These are phyloP conservation scores for Xylariaceae sp. DNA, from an alignment of 2,329 filamentous ascomycete species.

Conservation along the genomic window DNA sequence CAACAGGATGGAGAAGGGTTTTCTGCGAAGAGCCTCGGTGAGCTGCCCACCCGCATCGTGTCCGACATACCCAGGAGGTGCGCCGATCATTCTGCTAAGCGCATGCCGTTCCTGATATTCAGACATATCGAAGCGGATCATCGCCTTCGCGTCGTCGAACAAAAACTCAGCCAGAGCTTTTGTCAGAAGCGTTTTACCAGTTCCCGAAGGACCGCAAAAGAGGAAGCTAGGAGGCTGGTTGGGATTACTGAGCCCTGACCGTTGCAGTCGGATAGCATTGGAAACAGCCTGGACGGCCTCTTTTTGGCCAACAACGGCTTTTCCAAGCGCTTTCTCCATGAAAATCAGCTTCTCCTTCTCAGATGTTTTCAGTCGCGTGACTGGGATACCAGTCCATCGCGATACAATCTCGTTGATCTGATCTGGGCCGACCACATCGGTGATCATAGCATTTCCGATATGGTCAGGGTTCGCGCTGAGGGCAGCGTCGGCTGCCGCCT, in stretches of 20 bases:
- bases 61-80: slow-evolving; percentile 93
- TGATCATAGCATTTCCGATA: slow-evolving; percentile 69
- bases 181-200: slow-evolving; percentile 94
- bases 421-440: slow-evolving; percentile 90
- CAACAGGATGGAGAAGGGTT: slow-evolving; percentile 94
- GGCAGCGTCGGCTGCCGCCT: slow-evolving; percentile 70
- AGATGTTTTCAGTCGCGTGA: slow-evolving; percentile 86
- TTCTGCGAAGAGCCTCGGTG: slow-evolving; percentile 87
- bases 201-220: slow-evolving; percentile 97
- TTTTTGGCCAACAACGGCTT: slow-evolving; percentile 87
- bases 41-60: slow-evolving; percentile 95
- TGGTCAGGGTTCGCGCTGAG: slow-evolving; percentile 47
- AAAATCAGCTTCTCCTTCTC: slow-evolving; percentile 98
- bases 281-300: slow-evolving; percentile 91
- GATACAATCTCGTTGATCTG: slow-evolving; percentile 99
- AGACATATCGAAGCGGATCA: slow-evolving; percentile 99
- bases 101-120: slow-evolving; percentile 98
- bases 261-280: slow-evolving; percentile 91
- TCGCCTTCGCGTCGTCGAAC: slow-evolving; percentile 93
- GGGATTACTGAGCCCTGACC: slow-evolving; percentile 90
- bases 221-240: slow-evolving; percentile 97
- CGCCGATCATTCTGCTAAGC: slow-evolving; percentile 94
- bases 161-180: slow-evolving; percentile 97
- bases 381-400: slow-evolving; percentile 96
- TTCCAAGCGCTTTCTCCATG: slow-evolving; percentile 84